phyloP scores from a whole-genome alignment of 2,329 filamentous ascomycete genomes.

The Cercospora beticola region DNA sequence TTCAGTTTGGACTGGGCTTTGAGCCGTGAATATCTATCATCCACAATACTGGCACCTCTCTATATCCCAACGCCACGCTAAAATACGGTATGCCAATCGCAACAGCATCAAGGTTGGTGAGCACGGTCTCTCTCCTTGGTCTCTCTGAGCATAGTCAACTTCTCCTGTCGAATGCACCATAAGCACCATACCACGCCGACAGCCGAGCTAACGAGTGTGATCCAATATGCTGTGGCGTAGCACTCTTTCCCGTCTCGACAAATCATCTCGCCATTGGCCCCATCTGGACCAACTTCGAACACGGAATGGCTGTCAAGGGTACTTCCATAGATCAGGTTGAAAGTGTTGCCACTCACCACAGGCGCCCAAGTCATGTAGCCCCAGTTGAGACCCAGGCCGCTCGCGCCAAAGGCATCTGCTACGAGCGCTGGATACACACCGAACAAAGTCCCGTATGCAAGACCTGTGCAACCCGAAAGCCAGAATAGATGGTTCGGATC shows the following conservation, averaged over 20 bases:
- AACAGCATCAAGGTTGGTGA: constrained; percentile 20
- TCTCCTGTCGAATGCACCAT: constrained; percentile 59
- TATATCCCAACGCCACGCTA: constrained; percentile 7
- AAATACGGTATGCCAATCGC: neutral
- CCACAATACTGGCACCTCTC: neutral
- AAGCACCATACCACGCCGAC: constrained; percentile 68
- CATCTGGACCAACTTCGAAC: constrained; percentile 56
- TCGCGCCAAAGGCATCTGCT: constrained; percentile 86
- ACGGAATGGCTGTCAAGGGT: constrained; percentile 82
- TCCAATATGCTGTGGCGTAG: constrained; percentile 76
- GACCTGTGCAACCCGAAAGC: constrained; percentile 78
- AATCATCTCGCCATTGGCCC: constrained; percentile 54
- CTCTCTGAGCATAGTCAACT: constrained; percentile 29
- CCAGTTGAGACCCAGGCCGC: constrained; percentile 92
- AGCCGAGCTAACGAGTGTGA: constrained; percentile 71
- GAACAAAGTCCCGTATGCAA: constrained; percentile 91
- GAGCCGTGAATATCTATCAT: neutral
- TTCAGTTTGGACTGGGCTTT: neutral
- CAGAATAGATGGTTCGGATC: constrained; percentile 75
- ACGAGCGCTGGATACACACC: constrained; percentile 86
- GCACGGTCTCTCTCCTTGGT: constrained; percentile 16
- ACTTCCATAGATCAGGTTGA: constrained; percentile 84
- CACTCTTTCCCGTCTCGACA: constrained; percentile 78
- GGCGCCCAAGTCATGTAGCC: constrained; percentile 90
- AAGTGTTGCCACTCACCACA: constrained; percentile 83